These are phyloP conservation scores for Croton setiger DNA, from an alignment of 441 rosid species.

Conservation along the genomic window DNA sequence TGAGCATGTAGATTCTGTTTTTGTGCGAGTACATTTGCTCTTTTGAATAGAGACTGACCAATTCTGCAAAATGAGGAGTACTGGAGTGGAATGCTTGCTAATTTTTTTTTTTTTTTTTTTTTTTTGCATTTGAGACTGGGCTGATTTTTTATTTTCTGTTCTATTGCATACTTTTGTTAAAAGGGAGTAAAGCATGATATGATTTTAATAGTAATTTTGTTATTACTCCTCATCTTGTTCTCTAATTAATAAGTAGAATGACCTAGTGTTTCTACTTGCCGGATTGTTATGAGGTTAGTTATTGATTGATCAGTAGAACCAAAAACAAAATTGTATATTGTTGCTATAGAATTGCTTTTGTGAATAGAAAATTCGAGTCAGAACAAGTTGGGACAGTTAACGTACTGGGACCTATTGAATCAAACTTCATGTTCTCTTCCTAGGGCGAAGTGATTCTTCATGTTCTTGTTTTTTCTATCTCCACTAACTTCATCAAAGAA, in stretches of 20 bases:
- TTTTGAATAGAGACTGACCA: neutral
- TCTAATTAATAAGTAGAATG: neutral
- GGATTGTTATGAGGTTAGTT: neutral
- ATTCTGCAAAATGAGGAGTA: neutral
- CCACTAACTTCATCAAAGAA: neutral
- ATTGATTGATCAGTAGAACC: neutral
- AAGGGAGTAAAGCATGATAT: neutral
- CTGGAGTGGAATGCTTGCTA: neutral
- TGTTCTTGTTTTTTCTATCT: constrained; percentile 1
- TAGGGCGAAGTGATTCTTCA: neutral
- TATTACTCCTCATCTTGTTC: neutral
- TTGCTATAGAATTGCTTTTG: neutral
- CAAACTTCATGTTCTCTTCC: neutral
- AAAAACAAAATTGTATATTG: neutral
- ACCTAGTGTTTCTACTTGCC: neutral
- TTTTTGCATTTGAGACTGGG: neutral
- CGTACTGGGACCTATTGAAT: neutral
- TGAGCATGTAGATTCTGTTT: neutral
- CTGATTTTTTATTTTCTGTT: neutral
- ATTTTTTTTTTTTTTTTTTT: too few relatives aligned
- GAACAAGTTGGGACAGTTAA: neutral
- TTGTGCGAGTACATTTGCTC: neutral
- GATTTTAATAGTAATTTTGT: neutral
- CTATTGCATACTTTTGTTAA: neutral
- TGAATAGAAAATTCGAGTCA: neutral